Evolutionary conservation across 1,284 basidiomycete genomes (phyloP).

Genomic region (Neonothopanus nambi): DNA sequence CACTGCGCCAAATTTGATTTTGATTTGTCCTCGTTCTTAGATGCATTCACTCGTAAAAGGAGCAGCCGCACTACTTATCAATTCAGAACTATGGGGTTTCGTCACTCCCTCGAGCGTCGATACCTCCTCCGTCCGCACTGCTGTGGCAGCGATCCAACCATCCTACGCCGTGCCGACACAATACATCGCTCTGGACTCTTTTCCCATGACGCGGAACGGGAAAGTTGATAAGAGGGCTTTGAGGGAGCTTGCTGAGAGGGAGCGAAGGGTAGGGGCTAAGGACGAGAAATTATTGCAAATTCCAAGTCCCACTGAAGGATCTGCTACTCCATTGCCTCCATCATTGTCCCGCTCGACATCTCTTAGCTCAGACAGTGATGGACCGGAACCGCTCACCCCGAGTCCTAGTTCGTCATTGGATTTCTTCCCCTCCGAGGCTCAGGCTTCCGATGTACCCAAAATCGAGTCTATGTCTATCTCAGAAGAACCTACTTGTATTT

Average conservation of each 20-base stretch:
- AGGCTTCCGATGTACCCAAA: background rate
- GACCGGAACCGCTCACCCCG: constrained; percentile 5
- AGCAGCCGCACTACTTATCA: constrained; percentile 32
- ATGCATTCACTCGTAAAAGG: constrained; percentile 21
- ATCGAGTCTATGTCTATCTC: background rate
- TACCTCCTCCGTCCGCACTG: constrained; percentile 23
- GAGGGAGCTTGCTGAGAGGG: constrained; percentile 23
- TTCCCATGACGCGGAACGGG: constrained; percentile 35
- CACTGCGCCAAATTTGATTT: too few species aligned
- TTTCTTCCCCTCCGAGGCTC: background rate
- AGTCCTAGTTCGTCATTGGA: background rate
- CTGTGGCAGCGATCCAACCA: constrained; percentile 32
- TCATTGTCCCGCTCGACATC: background rate
- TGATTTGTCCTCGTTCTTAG: constrained; percentile 1
- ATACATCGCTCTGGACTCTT: constrained; percentile 30
- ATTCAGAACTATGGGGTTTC: constrained; percentile 34
- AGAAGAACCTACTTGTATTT: background rate
- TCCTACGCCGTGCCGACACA: constrained; percentile 36
- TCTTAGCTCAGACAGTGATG: constrained; percentile 3
- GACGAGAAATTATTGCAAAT: too few species aligned
- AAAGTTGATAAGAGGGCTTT: constrained; percentile 36
- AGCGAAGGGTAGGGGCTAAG: too few species aligned
- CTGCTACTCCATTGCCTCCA: too few species aligned
- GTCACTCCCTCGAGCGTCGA: constrained; percentile 31
- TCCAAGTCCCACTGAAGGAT: background rate